Conservation (phyloP, 1,284 basidiomycete genomes). For the Ceratobasidium sp. region DNA sequence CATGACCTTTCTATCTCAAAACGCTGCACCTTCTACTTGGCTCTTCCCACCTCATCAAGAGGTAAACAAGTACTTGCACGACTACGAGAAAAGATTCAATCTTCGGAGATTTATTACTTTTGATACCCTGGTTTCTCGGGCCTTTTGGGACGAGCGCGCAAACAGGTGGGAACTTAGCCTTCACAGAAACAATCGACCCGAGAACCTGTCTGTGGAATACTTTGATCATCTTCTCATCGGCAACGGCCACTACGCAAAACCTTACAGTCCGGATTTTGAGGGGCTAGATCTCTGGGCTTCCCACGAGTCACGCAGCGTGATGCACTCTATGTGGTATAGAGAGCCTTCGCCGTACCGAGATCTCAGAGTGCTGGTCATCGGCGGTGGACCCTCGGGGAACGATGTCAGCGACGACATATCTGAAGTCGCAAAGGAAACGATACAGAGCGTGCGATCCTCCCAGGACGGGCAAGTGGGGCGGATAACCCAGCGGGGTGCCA, state of each 20-base stretch:
- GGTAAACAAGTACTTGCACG: constrained; percentile 72
- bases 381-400: constrained; percentile 74
- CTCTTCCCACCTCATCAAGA: constrained; percentile 69
- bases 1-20: constrained; percentile 72
- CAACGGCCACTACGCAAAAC: constrained; percentile 76
- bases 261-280: constrained; percentile 67
- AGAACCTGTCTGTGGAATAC: neutral
- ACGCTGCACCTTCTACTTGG: constrained; percentile 74
- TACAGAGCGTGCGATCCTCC: constrained; percentile 60
- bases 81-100: constrained; percentile 68
- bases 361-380: constrained; percentile 71
- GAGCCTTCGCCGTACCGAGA: constrained; percentile 59
- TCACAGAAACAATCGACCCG: constrained; percentile 38
- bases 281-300: constrained; percentile 68
- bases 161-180: constrained; percentile 58
- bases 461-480: constrained; percentile 12
- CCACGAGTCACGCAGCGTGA: constrained; percentile 54
- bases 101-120: constrained; percentile 67
- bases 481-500: constrained; percentile 24
- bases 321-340: constrained; percentile 75
- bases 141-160: constrained; percentile 55
- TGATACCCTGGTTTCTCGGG: constrained; percentile 48
- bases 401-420: constrained; percentile 68
- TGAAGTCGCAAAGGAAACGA: constrained; percentile 59
- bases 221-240: constrained; percentile 75